Percentiles rank a stretch among this genome's conserved stretches.
Conservation (phyloP, 352 stramenopile species). For the Globisporangium ultimum region DNA sequence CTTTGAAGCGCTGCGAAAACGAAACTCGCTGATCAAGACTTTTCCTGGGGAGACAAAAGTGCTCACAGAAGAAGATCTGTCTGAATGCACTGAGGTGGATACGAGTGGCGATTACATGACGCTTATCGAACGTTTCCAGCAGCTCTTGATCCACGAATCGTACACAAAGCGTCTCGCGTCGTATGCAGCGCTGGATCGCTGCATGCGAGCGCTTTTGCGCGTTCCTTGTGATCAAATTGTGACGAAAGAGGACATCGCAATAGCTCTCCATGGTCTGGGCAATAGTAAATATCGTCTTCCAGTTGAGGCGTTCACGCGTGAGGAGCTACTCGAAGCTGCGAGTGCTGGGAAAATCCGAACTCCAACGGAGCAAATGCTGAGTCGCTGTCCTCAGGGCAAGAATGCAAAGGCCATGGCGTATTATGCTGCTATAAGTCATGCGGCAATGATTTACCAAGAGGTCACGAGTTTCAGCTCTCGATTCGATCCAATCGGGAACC, state of each 20-base stretch:
- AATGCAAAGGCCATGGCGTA: conserved; percentile 66
- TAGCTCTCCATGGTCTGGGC: conserved; percentile 33
- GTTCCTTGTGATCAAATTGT: conserved; percentile 41
- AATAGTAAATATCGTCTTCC: conserved; percentile 38
- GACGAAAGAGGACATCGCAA: conserved; percentile 71
- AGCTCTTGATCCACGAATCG: conserved; percentile 60
- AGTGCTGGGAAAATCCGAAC: conserved; percentile 43
- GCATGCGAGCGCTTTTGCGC: conserved; percentile 47
- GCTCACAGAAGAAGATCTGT: conserved; percentile 35
- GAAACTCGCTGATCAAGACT: conserved; percentile 67
- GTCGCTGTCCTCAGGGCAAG: conserved; percentile 35
- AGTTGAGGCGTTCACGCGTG: conserved; percentile 56
- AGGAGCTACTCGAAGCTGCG: conserved; percentile 53
- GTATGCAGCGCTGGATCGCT: conserved; percentile 64
- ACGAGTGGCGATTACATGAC: conserved; percentile 66
- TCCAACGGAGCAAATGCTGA: conserved; percentile 41
- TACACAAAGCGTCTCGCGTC: conserved; percentile 56
- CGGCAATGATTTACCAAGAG: conserved; percentile 58
- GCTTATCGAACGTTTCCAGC: conserved; percentile 64
- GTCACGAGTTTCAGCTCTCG: conserved; percentile 48
- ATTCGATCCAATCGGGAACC: conserved; percentile 31
- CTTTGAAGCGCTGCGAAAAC: conserved; percentile 61
- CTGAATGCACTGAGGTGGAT: conserved; percentile 58
- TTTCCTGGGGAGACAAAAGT: conserved; percentile 52
- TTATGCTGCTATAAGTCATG: conserved; percentile 61